A percentile compares a stretch with the other conserved stretches of the same genome.
Conservation (phyloP, 208 protist genomes). For the Acanthamoeba sp. region DNA sequence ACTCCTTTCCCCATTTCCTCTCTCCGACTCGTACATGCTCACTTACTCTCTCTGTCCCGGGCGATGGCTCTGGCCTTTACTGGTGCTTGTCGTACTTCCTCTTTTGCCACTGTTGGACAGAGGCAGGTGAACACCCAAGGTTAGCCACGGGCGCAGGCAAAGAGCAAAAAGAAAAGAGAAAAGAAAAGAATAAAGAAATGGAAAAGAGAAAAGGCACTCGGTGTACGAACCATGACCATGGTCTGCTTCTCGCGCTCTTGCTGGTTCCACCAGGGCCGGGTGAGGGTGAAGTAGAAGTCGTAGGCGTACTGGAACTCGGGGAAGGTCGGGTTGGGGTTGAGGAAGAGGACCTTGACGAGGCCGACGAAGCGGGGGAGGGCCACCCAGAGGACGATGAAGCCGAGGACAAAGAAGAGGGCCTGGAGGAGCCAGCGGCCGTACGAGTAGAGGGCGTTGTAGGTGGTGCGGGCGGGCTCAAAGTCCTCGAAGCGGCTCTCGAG, state of each 20-base stretch:
- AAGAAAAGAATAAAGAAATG: background rate
- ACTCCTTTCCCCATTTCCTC: background rate
- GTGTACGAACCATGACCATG: slow-evolving; percentile 21
- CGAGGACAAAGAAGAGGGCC: background rate
- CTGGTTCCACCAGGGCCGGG: slow-evolving; percentile 48
- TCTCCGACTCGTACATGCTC: background rate
- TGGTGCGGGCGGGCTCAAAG: background rate
- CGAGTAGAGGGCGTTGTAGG: background rate
- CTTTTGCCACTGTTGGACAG: background rate
- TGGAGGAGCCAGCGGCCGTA: background rate
- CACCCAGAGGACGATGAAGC: slow-evolving; percentile 1
- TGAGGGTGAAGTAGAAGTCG: slow-evolving; percentile 42
- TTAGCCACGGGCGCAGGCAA: background rate
- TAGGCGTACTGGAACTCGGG: slow-evolving; percentile 22
- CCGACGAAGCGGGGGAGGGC: background rate
- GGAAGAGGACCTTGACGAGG: background rate
- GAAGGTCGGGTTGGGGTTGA: slow-evolving; percentile 14
- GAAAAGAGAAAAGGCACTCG: background rate
- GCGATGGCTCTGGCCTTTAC: background rate
- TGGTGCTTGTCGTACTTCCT: slow-evolving; percentile 48
- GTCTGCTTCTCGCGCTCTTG: slow-evolving; percentile 36
- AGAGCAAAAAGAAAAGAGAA: background rate
- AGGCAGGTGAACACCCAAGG: background rate
- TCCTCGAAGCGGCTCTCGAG: background rate
- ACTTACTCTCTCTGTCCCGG: background rate